These are phyloP conservation scores for Paxillus rubicundulus DNA, from an alignment of 768 basidiomycete genomes.

Conservation along the genomic window DNA sequence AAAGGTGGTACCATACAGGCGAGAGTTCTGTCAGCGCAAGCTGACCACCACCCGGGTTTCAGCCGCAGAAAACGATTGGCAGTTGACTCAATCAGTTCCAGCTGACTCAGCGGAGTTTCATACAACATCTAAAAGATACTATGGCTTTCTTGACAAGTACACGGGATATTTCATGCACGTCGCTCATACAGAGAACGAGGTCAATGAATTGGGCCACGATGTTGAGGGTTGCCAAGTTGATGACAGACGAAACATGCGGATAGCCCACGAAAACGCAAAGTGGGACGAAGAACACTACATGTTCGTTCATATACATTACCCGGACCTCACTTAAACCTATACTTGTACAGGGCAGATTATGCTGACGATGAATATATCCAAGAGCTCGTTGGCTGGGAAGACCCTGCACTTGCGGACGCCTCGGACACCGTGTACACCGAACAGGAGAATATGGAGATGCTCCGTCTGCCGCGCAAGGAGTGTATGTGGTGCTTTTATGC, in stretches of 20 bases:
- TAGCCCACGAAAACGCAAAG: conserved; percentile 67
- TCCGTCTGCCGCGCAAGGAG: conserved; percentile 52
- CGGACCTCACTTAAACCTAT: conserved; percentile 1
- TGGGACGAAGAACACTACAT: conserved; percentile 86
- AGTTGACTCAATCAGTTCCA: conserved; percentile 61
- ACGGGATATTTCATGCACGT: conserved; percentile 75
- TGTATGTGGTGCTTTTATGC: conserved; percentile 35
- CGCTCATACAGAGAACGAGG: conserved; percentile 72
- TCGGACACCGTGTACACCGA: conserved; percentile 59
- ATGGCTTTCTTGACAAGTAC: conserved; percentile 77
- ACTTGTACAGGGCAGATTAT: conserved; percentile 66
- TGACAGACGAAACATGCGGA: conserved; percentile 53
- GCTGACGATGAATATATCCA: conserved; percentile 74
- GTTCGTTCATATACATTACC: conserved; percentile 40
- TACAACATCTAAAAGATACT: conserved; percentile 46
- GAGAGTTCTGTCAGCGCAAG: not conserved
- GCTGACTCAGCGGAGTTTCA: conserved; percentile 37
- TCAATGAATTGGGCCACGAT: conserved; percentile 72
- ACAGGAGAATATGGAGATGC: conserved; percentile 65
- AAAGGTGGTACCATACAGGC: conserved; percentile 41
- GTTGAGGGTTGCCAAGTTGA: conserved; percentile 53
- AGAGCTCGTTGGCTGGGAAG: conserved; percentile 64
- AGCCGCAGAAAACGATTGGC: conserved; percentile 83
- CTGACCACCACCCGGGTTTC: conserved; percentile 11
- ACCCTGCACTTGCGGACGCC: conserved; percentile 44